A percentile compares a stretch with the other conserved stretches of the same genome.
phyloP scores from a whole-genome alignment of 2,329 filamentous ascomycete genomes.

The Diplodia seriata region DNA sequence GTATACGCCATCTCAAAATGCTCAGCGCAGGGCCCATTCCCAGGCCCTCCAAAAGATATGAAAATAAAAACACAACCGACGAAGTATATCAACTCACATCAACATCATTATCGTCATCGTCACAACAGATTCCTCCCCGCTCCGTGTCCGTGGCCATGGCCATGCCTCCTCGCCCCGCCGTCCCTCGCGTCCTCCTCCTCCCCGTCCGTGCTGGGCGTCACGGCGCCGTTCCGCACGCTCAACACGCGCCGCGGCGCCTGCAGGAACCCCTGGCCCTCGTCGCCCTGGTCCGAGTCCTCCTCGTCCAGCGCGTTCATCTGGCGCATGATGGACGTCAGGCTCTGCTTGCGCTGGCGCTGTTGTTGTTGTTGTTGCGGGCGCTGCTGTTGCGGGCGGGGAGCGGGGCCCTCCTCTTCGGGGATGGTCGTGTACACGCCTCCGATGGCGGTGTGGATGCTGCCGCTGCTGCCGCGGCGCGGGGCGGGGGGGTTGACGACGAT shows the following conservation, averaged over 20 bases:
- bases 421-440: constrained; percentile 8
- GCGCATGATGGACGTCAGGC: constrained; percentile 15
- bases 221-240: constrained; percentile 26
- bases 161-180: constrained; percentile 1
- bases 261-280: constrained; percentile 5
- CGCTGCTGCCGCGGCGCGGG: neutral
- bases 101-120: neutral
- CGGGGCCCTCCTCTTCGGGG: neutral
- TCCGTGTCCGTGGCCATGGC: neutral
- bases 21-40: neutral
- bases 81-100: constrained; percentile 4
- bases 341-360: constrained; percentile 7
- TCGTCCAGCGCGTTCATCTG: constrained; percentile 24
- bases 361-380: neutral
- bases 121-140: neutral
- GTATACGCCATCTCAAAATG: neutral
- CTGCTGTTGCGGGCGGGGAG: neutral
- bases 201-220: constrained; percentile 15
- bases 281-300: constrained; percentile 2
- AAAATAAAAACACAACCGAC: neutral
- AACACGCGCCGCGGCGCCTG: neutral
- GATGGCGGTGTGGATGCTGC: neutral
- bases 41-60: neutral
- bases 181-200: neutral
- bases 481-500: neutral